Percentiles rank a stretch among this genome's conserved stretches.
phyloP scores from a whole-genome alignment of 1,139 yeast genomes.

The Protomyces gravidus region DNA sequence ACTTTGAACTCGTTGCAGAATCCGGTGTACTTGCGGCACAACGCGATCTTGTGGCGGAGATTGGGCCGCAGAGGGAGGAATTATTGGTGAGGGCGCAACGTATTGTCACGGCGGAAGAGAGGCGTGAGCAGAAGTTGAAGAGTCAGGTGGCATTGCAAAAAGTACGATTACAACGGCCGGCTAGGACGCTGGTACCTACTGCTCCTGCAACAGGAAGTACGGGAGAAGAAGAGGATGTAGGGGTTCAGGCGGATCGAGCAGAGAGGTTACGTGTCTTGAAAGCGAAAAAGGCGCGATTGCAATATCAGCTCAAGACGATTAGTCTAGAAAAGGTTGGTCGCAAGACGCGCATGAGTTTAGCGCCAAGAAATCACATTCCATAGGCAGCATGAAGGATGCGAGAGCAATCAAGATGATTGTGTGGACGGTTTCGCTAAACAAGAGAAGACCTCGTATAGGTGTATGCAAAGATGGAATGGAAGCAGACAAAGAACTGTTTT shows the following conservation, averaged over 20 bases:
- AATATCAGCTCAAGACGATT: slow-evolving; percentile 21
- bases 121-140: slow-evolving; percentile 22
- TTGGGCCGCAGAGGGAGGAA: slow-evolving; percentile 26
- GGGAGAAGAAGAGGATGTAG: not conserved
- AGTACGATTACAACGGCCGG: slow-evolving; percentile 29
- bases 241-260: not conserved
- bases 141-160: slow-evolving; percentile 25
- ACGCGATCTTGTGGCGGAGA: slow-evolving; percentile 18
- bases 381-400: not conserved
- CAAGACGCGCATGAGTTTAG: slow-evolving; percentile 26
- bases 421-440: not conserved
- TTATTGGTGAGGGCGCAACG: slow-evolving; percentile 27
- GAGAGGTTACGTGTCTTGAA: slow-evolving; percentile 19
- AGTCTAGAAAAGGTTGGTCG: slow-evolving; percentile 19
- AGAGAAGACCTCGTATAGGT: not conserved
- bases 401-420: not conserved
- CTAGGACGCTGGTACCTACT: not conserved
- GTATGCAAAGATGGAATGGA: not conserved
- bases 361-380: slow-evolving; percentile 5
- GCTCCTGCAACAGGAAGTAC: not conserved
- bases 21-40: slow-evolving; percentile 23
- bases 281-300: slow-evolving; percentile 25
- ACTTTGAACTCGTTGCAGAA: slow-evolving; percentile 30
- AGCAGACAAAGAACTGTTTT: not conserved
- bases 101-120: slow-evolving; percentile 12